A percentile compares a stretch with the other conserved stretches of the same genome.
Evolutionary conservation across 2,329 filamentous ascomycete genomes (phyloP).

Genomic region (Colletotrichum somersetense): DNA sequence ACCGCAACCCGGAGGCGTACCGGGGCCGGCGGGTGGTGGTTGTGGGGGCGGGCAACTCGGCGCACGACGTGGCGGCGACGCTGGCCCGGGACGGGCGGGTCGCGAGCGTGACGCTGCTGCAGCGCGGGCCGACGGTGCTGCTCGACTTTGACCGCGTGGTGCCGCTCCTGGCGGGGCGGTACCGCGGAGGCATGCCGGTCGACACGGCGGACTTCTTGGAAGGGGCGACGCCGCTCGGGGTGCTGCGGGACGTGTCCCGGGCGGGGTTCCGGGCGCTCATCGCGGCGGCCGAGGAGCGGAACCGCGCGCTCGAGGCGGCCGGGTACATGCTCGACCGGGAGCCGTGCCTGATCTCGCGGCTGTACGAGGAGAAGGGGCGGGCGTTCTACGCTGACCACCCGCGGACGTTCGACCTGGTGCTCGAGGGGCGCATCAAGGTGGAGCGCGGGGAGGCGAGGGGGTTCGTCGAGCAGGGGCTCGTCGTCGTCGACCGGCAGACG

Average conservation of each 20-base stretch:
- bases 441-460: conserved; percentile 46
- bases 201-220: conserved; percentile 63
- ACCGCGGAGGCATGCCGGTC: conserved; percentile 54
- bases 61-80: conserved; percentile 64
- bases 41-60: conserved; percentile 63
- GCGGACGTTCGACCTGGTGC: conserved; percentile 50
- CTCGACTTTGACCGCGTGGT: conserved; percentile 56
- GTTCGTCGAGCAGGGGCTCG: conserved; percentile 47
- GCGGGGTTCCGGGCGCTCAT: conserved; percentile 55
- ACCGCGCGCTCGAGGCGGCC: conserved; percentile 58
- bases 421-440: conserved; percentile 56
- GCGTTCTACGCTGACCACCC: conserved; percentile 55
- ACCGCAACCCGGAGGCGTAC: conserved; percentile 51
- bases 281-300: conserved; percentile 53
- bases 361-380: conserved; percentile 17
- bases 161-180: conserved; percentile 55
- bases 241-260: conserved; percentile 59
- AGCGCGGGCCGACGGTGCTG: conserved; percentile 64
- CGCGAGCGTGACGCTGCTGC: conserved; percentile 63
- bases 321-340: conserved; percentile 53
- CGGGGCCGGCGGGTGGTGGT: conserved; percentile 58
- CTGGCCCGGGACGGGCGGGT: conserved; percentile 59
- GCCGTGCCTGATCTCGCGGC: conserved; percentile 1
- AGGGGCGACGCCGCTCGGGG: conserved; percentile 59
- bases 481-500: conserved; percentile 47